Conservation (phyloP, 2,329 filamentous ascomycete species). For the Cladosporium sp. region DNA sequence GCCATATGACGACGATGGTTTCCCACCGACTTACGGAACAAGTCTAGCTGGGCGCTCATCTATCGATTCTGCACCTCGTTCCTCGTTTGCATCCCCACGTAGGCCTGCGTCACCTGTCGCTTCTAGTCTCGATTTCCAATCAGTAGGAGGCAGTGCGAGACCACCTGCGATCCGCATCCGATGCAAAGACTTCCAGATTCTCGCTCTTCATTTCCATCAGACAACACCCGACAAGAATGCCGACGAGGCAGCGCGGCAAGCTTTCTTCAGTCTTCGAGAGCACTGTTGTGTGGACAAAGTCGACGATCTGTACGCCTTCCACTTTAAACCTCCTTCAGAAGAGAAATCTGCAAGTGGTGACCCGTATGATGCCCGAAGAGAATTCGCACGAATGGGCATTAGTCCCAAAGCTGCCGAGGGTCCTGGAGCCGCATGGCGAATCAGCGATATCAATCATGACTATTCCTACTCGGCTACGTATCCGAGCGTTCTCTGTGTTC, state of each 20-base stretch:
- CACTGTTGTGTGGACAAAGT: conserved; percentile 77
- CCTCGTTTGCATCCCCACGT: conserved; percentile 22
- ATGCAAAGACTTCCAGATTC: conserved; percentile 89
- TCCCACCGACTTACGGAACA: conserved; percentile 30
- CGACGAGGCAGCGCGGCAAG: conserved; percentile 62
- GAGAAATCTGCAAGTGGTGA: conserved; percentile 73
- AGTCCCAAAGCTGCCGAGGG: conserved; percentile 68
- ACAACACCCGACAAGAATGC: conserved; percentile 41
- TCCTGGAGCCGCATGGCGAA: conserved; percentile 68
- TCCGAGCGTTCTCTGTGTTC: conserved; percentile 78
- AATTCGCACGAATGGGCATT: conserved; percentile 85
- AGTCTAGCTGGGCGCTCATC: conserved; percentile 23
- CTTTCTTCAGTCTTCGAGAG: conserved; percentile 78
- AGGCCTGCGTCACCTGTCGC: conserved; percentile 38
- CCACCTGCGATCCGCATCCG: conserved; percentile 80
- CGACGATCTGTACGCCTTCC: conserved; percentile 88
- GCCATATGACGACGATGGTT: conserved; percentile 17
- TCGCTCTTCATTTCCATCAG: conserved; percentile 80
- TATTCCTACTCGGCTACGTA: conserved; percentile 93
- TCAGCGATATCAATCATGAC: conserved; percentile 84
- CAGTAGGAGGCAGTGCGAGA: conserved; percentile 38
- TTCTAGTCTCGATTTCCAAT: conserved; percentile 44
- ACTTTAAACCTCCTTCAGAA: conserved; percentile 63
- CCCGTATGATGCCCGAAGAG: conserved; percentile 77
- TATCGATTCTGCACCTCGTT: conserved; percentile 24